These are phyloP conservation scores for Dittrichia graveolens DNA, from an alignment of 129 eudicot species.

Conservation along the genomic window DNA sequence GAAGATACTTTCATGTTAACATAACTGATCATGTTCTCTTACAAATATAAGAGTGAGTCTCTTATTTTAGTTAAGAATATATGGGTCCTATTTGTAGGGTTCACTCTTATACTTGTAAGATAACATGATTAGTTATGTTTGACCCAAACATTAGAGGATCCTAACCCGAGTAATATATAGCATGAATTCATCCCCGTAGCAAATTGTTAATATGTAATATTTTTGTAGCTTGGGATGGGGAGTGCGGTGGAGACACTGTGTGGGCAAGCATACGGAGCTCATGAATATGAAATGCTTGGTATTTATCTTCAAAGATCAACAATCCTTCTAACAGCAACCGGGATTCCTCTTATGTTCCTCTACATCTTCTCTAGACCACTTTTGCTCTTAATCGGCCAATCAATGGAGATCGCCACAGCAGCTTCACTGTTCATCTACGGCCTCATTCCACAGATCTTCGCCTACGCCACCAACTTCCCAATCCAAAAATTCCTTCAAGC, in stretches of 20 bases:
- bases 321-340: slow-evolving; percentile 41
- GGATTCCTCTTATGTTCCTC: slow-evolving; percentile 43
- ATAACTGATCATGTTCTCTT: no score
- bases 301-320: slow-evolving; percentile 58
- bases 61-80: no score
- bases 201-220: background rate
- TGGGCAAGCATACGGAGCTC: slow-evolving; percentile 64
- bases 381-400: slow-evolving; percentile 48
- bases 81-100: no score
- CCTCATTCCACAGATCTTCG: slow-evolving; percentile 61
- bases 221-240: slow-evolving; percentile 55
- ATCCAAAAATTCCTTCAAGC: slow-evolving; percentile 60
- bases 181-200: background rate
- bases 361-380: slow-evolving; percentile 52
- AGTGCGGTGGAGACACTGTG: slow-evolving; percentile 61
- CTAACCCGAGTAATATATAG: no score
- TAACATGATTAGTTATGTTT: no score
- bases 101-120: no score
- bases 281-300: slow-evolving; percentile 50
- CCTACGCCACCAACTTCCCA: slow-evolving; percentile 52
- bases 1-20: no score
- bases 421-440: slow-evolving; percentile 57
- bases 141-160: no score
- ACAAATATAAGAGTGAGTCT: no score
- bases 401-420: slow-evolving; percentile 36